A percentile compares a stretch with the other conserved stretches of the same genome.
Evolutionary conservation across 202 grass and related monocot species (phyloP).

Genomic region (Schoenoplectus triqueter): DNA sequence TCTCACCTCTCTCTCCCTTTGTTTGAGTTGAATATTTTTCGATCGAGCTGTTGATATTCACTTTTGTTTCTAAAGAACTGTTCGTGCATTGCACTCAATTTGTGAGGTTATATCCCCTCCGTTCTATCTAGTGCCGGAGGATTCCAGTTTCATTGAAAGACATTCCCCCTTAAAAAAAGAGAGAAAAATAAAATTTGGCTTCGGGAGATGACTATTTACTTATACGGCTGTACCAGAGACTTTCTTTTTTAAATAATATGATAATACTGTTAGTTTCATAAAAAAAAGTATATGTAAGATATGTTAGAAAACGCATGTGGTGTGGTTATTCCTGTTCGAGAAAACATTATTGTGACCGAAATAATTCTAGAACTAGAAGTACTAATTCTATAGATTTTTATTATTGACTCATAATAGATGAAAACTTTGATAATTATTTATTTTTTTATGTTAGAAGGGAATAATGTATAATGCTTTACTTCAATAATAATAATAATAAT

Average conservation of each 20-base stretch:
- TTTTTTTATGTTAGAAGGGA: no score
- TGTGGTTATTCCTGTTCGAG: no score
- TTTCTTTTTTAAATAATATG: not conserved
- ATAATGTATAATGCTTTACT: no score
- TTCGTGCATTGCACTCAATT: conserved; percentile 41
- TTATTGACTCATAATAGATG: no score
- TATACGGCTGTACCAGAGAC: not conserved
- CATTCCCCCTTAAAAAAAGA: not conserved
- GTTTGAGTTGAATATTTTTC: conserved; percentile 19
- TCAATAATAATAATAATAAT: no score
- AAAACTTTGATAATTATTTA: no score
- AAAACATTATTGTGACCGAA: no score
- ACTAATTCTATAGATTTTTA: no score
- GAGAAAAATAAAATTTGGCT: not conserved
- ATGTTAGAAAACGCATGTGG: not conserved
- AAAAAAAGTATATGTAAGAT: not conserved
- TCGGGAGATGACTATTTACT: not conserved
- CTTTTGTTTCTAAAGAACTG: not conserved
- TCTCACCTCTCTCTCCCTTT: conserved; percentile 30
- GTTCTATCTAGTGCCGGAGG: conserved; percentile 2
- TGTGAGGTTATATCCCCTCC: conserved; percentile 12
- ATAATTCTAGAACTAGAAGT: no score
- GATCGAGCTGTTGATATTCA: conserved; percentile 24
- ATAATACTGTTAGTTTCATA: not conserved
- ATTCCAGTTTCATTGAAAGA: not conserved